Conservation (phyloP, 768 basidiomycete species). For the Mycena maculata region DNA sequence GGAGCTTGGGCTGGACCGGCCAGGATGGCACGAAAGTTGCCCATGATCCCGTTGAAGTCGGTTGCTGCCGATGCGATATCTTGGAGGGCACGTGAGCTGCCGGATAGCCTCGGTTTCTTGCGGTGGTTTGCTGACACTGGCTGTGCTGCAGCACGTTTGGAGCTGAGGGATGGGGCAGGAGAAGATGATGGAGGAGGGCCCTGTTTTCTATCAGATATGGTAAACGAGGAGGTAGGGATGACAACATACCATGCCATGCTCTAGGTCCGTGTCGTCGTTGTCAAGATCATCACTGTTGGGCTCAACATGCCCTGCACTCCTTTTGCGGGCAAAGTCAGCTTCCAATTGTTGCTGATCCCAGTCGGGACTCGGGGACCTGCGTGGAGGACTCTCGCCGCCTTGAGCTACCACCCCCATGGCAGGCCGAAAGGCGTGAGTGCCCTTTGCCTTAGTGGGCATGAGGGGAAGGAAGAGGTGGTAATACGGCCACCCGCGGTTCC, state of each 20-base stretch:
- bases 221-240: neutral
- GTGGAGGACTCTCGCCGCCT: no score
- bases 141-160: neutral
- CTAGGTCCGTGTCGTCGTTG: no score
- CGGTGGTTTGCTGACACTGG: neutral
- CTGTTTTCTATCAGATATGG: neutral
- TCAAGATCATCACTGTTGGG: no score
- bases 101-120: conserved; percentile 1
- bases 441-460: conserved; percentile 31
- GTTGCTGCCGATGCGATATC: neutral
- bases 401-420: fast-evolving
- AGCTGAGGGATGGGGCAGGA: no score
- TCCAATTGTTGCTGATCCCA: neutral
- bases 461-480: conserved; percentile 26
- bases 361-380: neutral
- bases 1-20: neutral
- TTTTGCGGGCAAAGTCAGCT: no score
- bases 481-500: conserved; percentile 39
- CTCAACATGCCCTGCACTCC: no score
- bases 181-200: neutral
- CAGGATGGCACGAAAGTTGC: neutral
- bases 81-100: neutral
- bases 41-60: neutral
- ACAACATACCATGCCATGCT: no score
- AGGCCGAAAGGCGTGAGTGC: conserved; percentile 22